phyloP scores from a whole-genome alignment of 83 land plant species.

The Larix sibirica region DNA sequence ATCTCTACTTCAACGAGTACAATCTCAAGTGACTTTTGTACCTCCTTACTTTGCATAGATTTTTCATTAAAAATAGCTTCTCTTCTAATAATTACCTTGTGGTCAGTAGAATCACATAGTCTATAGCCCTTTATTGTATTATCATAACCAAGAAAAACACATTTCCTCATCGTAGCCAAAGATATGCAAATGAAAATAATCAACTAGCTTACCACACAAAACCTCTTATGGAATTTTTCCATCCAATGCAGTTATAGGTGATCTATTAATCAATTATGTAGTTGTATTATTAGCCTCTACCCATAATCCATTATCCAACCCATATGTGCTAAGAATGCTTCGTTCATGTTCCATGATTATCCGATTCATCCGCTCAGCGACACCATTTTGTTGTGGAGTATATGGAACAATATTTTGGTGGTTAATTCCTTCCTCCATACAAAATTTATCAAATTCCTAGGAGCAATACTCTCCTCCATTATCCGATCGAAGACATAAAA shows the following conservation, averaged over 20 bases:
- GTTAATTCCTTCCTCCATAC: too few species aligned
- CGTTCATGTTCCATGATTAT: too few species aligned
- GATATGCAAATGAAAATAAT: neutral
- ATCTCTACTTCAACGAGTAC: too few species aligned
- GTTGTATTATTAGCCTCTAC: neutral
- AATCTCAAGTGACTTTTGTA: too few species aligned
- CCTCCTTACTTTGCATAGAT: too few species aligned
- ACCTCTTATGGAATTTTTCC: neutral
- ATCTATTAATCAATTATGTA: too few species aligned
- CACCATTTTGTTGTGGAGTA: too few species aligned
- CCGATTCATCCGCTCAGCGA: too few species aligned
- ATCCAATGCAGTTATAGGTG: neutral
- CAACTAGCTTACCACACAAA: neutral
- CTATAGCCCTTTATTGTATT: neutral
- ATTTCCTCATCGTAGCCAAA: neutral
- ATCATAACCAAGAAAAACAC: too few species aligned
- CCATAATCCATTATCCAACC: neutral
- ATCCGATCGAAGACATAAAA: neutral
- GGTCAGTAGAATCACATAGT: neutral
- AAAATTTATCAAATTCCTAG: neutral
- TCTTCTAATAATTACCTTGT: neutral
- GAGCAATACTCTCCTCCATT: neutral
- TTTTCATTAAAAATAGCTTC: too few species aligned
- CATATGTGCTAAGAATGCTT: too few species aligned
- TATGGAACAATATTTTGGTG: neutral